Evolutionary conservation across 257 asterid species (phyloP).

Genomic region (Ballota nigra): DNA sequence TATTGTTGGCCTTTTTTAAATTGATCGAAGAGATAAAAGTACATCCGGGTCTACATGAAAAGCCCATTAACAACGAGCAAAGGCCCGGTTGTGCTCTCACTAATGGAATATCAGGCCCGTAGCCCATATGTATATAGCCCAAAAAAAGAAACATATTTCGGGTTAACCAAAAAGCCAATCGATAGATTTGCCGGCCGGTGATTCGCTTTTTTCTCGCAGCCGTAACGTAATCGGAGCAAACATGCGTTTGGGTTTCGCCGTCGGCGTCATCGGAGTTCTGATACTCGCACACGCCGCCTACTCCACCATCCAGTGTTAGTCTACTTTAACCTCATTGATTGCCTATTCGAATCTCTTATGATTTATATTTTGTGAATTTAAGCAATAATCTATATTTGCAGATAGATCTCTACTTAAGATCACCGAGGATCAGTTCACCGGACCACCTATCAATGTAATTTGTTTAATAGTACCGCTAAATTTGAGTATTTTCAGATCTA

Average conservation of each 20-base stretch:
- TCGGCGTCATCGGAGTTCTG: conserved; percentile 76
- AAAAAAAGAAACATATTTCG: conserved; percentile 12
- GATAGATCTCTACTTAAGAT: conserved; percentile 89
- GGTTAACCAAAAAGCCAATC: not conserved
- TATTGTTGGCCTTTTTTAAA: too few relatives aligned
- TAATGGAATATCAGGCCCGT: not conserved
- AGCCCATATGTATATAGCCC: not conserved
- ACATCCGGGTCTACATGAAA: too few relatives aligned
- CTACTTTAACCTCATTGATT: conserved; percentile 18
- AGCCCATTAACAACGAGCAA: not conserved
- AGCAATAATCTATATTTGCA: conserved; percentile 33
- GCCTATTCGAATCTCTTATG: conserved; percentile 6
- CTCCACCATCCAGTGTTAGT: conserved; percentile 91
- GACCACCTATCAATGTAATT: conserved; percentile 71
- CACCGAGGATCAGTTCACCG: conserved; percentile 83
- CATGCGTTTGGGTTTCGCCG: conserved; percentile 71
- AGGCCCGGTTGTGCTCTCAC: not conserved
- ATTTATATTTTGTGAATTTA: not conserved
- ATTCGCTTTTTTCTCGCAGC: conserved; percentile 23
- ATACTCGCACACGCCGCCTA: conserved; percentile 74
- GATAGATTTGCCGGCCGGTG: conserved; percentile 30
- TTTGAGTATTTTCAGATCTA: not conserved
- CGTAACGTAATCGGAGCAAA: not conserved
- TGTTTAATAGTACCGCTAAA: not conserved
- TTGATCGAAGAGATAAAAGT: too few relatives aligned